phyloP scores from a whole-genome alignment of 345 rosid genomes.

The Pugionium cornutum region DNA sequence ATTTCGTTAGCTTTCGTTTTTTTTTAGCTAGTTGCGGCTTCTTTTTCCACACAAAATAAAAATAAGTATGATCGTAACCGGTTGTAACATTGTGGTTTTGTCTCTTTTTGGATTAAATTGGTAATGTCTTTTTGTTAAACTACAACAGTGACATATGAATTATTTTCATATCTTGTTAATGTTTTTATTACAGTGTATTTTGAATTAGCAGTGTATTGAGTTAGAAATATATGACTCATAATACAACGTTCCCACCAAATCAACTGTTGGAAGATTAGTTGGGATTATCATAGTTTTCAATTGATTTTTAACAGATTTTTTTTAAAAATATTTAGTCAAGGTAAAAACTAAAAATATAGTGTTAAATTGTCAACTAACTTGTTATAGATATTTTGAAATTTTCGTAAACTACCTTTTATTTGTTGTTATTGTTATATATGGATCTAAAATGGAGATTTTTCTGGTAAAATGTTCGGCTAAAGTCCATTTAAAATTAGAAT shows the following conservation, averaged over 20 bases:
- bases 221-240: no score
- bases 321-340: background rate
- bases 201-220: no score
- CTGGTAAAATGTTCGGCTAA: constrained; percentile 55
- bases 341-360: background rate
- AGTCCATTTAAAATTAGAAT: constrained; percentile 42
- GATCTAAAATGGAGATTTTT: background rate
- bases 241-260: no score
- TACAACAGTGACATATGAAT: background rate
- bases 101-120: background rate
- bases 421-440: background rate
- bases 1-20: background rate
- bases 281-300: no score
- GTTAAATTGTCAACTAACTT: background rate
- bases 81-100: background rate
- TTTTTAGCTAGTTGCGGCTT: background rate
- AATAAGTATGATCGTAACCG: background rate
- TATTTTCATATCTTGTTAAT: background rate
- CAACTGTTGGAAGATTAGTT: no score
- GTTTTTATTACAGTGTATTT: no score
- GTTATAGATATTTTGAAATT: no score
- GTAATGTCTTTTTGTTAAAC: background rate
- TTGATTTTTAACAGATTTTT: background rate
- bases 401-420: background rate
- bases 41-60: background rate